Base-by-base conservation (phyloP, 768 basidiomycete species). In the Auriculariales sp. region DNA sequence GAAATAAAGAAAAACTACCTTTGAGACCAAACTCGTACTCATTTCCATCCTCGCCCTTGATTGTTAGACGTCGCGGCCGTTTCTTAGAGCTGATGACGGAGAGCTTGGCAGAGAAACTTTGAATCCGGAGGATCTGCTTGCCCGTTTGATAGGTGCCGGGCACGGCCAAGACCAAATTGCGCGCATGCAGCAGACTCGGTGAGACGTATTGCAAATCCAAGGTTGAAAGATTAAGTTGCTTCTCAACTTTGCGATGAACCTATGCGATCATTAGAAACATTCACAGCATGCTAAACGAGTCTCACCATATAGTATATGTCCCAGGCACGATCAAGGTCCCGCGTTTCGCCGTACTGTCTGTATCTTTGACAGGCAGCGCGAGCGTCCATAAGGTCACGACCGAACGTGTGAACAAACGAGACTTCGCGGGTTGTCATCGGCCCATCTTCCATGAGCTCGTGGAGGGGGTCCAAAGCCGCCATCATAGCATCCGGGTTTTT, bases 401-500 rank as follows among this genome's bases (percentile, higher is more conserved):
- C 91, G 57, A 94, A 98, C 3, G 83, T 83, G 64, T 98, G 94
- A 3, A 79, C 77, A 64, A 99, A 99, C 0, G 93, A 92, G 3
- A 83, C 93, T 63, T 99, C 95, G 17, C 94, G 80, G 22, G 88
- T 79, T 6, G 95, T 99, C 57, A 84, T 81, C 7, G 95, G 90
- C 4, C 94, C 94, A 88, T 77, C 77, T 66, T 95, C 92, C 17
- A 99, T 71, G 71, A 91, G 75, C 46, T 93, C 86, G 56, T 99
- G 95, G 51, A 98, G 68, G 2, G 93, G 94, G 57, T 92, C 90
- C 45, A 99, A 66, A 11, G 79, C 83, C 22, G 81, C 82, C 57
- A 97, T 95, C 95, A 99, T 99, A 4, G 87, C 95, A 52, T 90
- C 86, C 2, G 94, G 83, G 62, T 99, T 95, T 59, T 90, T 86